Base-by-base conservation (phyloP, 2,329 filamentous ascomycete species). In the Aspergillus udagawae region DNA sequence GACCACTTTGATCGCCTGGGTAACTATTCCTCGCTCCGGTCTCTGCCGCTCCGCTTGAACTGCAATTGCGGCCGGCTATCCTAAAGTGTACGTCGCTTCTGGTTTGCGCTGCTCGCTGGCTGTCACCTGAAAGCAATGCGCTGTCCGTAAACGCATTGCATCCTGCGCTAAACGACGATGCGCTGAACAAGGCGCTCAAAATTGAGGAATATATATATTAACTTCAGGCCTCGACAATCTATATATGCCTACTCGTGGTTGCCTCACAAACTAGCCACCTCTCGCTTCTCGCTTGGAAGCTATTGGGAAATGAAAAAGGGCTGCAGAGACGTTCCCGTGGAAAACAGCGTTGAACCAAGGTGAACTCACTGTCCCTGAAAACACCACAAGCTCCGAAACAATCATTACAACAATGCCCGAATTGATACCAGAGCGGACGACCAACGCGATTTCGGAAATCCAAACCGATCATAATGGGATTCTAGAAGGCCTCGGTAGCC, bases 401-500 rank as follows among this genome's bases (percentile, higher is more conserved):
- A 25, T 23, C 14, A 47, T 23, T 23, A 20, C 44, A 47, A 47
- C 44, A 14, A 47, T 47, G n/a, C 44, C 44, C 21, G 21, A 25
- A 10, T 5, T n/a, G 44, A 25, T 25, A 47, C 23, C 44, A 32
- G 53, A 35, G 25, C 17, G 20, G 48, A 49, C 9, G 42, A 49
- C 14, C 20, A 59, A 60, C 29, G 52, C 57, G 10, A 52, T 57
- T 14, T 45, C 59, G 20, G 63, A 57, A 20, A 53, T 50, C 35
- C 51, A 59, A 35, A 64, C 56, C 9, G 57, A 64, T 28, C 55
- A 53, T 42, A 65, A 63, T 28, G 63, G 66, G 48, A 71, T 78
- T 51, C 67, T 71, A 55, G 79, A 81, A 63, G 79, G 78, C 29
- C 63, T 80, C 52, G 76, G 74, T 42, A 82, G 79, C 58, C 71